A percentile compares a stretch with the other conserved stretches of the same genome.
Conservation (phyloP, 805 yeast species). For the Candida qinlingensis region DNA sequence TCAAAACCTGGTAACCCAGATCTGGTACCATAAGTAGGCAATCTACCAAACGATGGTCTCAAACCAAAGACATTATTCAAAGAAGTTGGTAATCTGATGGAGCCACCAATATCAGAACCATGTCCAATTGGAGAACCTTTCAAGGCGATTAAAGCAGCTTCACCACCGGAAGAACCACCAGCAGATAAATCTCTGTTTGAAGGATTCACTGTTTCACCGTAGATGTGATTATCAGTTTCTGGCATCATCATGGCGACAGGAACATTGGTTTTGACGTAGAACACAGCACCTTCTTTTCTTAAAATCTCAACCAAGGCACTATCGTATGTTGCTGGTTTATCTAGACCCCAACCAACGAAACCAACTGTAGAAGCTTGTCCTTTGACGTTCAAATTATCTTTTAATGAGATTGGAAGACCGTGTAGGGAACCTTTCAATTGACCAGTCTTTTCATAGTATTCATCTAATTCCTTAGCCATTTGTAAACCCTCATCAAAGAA, state of each 20-base stretch:
- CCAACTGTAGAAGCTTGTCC: conserved; percentile 49
- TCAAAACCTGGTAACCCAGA: conserved; percentile 22
- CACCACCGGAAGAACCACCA: conserved; percentile 55
- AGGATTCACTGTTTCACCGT: conserved; percentile 44
- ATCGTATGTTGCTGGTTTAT: conserved; percentile 32
- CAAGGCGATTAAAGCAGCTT: conserved; percentile 40
- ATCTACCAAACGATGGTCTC: conserved; percentile 41
- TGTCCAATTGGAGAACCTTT: conserved; percentile 46
- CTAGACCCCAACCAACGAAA: conserved; percentile 37
- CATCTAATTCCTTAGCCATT: conserved; percentile 53
- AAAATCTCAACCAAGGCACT: conserved; percentile 37
- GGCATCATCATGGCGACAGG: conserved; percentile 48
- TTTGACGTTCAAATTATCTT: conserved; percentile 34
- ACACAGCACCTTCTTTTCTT: conserved; percentile 44
- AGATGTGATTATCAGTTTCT: conserved; percentile 40
- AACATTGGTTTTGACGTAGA: conserved; percentile 48
- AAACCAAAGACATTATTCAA: conserved; percentile 37
- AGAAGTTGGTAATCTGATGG: conserved; percentile 43
- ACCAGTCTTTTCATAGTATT: conserved; percentile 38
- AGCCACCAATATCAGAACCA: conserved; percentile 53
- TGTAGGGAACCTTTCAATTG: conserved; percentile 59
- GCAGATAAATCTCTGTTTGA: conserved; percentile 37
- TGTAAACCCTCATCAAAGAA: conserved; percentile 55
- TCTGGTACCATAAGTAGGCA: conserved; percentile 28
- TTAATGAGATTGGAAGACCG: conserved; percentile 62